Evolutionary conservation across 345 rosid genomes (phyloP).

Genomic region (Murraya koenigii): DNA sequence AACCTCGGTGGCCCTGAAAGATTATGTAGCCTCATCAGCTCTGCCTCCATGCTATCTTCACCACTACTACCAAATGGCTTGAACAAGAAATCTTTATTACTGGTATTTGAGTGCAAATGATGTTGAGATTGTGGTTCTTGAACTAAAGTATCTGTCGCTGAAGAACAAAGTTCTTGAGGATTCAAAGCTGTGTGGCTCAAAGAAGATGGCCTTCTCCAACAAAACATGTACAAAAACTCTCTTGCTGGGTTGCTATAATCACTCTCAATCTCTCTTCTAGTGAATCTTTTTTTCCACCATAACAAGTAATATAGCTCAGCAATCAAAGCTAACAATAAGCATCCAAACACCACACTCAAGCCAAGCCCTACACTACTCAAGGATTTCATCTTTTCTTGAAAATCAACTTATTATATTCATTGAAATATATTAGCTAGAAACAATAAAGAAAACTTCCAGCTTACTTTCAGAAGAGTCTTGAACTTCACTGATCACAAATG

Average conservation of each 20-base stretch:
- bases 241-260: conserved; percentile 68
- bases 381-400: conserved; percentile 62
- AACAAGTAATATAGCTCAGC: conserved; percentile 87
- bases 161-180: conserved; percentile 38
- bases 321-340: conserved; percentile 71
- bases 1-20: conserved; percentile 65
- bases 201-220: conserved; percentile 56
- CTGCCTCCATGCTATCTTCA: conserved; percentile 44
- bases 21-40: conserved; percentile 50
- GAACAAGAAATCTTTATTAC: conserved; percentile 40
- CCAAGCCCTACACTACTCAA: conserved; percentile 93
- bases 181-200: conserved; percentile 34
- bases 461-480: conserved; percentile 17
- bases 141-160: conserved; percentile 32
- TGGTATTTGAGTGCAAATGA: conserved; percentile 16
- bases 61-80: conserved; percentile 29
- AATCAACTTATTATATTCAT: conserved; percentile 6
- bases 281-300: conserved; percentile 80
- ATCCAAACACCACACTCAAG: conserved; percentile 83
- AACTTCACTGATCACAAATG: conserved; percentile 28
- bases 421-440: neutral
- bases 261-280: conserved; percentile 46
- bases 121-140: conserved; percentile 34
- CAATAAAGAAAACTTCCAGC: neutral
- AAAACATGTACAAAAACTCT: conserved; percentile 74